These are phyloP conservation scores for Microbotryomycetes sp. DNA, from an alignment of 1,284 basidiomycete genomes.

Conservation along the genomic window DNA sequence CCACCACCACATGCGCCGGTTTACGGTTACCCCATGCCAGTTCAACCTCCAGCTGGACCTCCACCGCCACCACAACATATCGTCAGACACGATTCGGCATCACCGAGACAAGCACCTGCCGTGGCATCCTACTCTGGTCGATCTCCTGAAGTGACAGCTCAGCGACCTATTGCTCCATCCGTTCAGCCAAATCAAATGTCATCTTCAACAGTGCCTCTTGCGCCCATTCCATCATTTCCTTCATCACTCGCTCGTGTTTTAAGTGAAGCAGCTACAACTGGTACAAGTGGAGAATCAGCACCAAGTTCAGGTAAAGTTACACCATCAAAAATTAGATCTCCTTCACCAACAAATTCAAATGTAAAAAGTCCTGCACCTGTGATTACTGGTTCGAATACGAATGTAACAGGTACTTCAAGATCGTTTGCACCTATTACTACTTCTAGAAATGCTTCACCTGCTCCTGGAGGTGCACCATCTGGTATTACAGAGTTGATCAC, in stretches of 20 bases:
- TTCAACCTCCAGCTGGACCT: neutral
- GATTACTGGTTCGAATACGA: too few species aligned
- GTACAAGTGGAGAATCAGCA: neutral
- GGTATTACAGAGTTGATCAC: slow-evolving; percentile 15
- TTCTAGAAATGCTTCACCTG: slow-evolving; percentile 11
- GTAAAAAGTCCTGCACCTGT: too few species aligned
- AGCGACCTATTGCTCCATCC: neutral
- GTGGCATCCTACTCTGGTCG: neutral
- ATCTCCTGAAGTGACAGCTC: neutral
- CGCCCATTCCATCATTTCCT: neutral
- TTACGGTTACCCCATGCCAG: neutral
- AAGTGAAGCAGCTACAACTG: too few species aligned
- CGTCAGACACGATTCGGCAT: neutral
- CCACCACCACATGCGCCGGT: neutral
- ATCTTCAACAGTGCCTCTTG: neutral
- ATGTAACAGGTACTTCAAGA: too few species aligned
- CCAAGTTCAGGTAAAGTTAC: neutral
- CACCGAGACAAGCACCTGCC: neutral
- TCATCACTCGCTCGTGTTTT: neutral
- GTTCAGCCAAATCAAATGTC: too few species aligned
- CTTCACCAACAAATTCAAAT: neutral
- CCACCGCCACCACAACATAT: too few species aligned
- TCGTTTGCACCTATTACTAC: neutral
- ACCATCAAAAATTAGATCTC: neutral
- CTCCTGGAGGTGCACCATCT: neutral